A percentile compares a stretch with the other conserved stretches of the same genome.
These are phyloP conservation scores for Halophytophthora batemanensis DNA, from an alignment of 352 stramenopile genomes.

Conservation along the genomic window DNA sequence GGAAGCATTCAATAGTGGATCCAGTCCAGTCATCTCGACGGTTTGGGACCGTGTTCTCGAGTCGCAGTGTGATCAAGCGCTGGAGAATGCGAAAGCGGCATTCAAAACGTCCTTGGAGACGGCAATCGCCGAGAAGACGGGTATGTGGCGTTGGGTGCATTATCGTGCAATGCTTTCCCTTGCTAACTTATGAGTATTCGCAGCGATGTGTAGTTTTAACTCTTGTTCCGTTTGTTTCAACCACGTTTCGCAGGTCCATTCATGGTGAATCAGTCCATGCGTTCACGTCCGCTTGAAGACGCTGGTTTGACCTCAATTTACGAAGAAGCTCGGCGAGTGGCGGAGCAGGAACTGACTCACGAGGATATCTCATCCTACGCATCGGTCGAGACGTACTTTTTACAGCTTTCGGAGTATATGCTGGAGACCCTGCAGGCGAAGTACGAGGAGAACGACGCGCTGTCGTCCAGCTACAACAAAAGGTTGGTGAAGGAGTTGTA, in stretches of 20 bases:
- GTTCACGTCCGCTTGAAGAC: conserved; percentile 36
- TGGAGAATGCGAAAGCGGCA: conserved; percentile 49
- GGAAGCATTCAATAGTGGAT: conserved; percentile 61
- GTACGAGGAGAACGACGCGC: conserved; percentile 31
- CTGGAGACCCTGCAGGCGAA: conserved; percentile 28
- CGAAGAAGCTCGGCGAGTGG: conserved; percentile 22
- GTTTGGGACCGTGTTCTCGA: conserved; percentile 83
- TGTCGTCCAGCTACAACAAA: conserved; percentile 46
- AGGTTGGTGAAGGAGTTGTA: conserved; percentile 42
- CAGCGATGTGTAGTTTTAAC: conserved; percentile 7
- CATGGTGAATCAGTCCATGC: conserved; percentile 28
- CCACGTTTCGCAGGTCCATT: conserved; percentile 16
- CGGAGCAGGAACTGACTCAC: conserved; percentile 31
- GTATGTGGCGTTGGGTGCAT: conserved; percentile 20
- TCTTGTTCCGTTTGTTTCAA: conserved; percentile 1
- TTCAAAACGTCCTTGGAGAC: conserved; percentile 40
- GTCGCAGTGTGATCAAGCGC: conserved; percentile 57
- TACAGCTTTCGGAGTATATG: conserved; percentile 55
- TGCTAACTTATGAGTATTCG: not conserved
- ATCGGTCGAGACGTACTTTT: conserved; percentile 34
- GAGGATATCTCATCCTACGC: conserved; percentile 42
- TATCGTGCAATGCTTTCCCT: not conserved
- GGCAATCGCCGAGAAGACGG: conserved; percentile 23
- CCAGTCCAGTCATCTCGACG: conserved; percentile 72
- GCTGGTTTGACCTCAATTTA: conserved; percentile 30